These are phyloP conservation scores for Cercophora sp. DNA, from an alignment of 495 filamentous ascomycete genomes.

Conservation along the genomic window DNA sequence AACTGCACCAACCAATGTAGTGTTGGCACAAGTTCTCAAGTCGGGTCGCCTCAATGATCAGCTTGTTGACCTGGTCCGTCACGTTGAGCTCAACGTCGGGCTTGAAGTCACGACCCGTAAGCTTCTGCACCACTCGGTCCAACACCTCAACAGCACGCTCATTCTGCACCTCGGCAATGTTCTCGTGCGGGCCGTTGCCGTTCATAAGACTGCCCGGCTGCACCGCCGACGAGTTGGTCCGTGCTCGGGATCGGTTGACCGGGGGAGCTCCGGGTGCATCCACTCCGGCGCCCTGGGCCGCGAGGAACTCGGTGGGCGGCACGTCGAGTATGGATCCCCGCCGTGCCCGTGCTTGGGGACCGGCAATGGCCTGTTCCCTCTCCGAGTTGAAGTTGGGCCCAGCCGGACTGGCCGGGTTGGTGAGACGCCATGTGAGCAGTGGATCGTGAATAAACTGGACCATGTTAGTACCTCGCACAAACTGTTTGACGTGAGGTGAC, in stretches of 20 bases:
- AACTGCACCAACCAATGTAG: constrained; percentile 97
- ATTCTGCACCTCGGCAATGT: constrained; percentile 77
- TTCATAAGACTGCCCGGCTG: constrained; percentile 34
- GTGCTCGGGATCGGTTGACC: constrained; percentile 47
- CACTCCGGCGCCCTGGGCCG: constrained; percentile 36
- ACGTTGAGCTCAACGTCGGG: constrained; percentile 74
- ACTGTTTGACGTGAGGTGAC: constrained; percentile 29
- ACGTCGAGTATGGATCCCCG: constrained; percentile 69
- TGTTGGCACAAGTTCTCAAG: constrained; percentile 98
- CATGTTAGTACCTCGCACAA: constrained; percentile 13
- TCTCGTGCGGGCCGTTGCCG: constrained; percentile 35
- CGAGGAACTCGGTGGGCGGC: constrained; percentile 51
- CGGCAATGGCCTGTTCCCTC: constrained; percentile 49
- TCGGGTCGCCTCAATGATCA: constrained; percentile 91
- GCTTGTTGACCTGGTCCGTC: constrained; percentile 86
- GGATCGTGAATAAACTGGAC: constrained; percentile 93
- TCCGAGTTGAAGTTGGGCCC: constrained; percentile 79
- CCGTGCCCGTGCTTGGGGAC: constrained; percentile 42
- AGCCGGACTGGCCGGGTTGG: constrained; percentile 72
- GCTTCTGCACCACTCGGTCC: constrained; percentile 86
- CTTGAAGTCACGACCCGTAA: constrained; percentile 71
- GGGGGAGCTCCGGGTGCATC: constrained; percentile 41
- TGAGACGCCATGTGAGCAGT: constrained; percentile 93
- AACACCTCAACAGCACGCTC: constrained; percentile 89
- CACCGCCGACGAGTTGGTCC: constrained; percentile 47